Percentiles rank a stretch among this genome's conserved stretches.
Evolutionary conservation across 305 asterid species (phyloP).

Genomic region (Fraxinus platypoda): DNA sequence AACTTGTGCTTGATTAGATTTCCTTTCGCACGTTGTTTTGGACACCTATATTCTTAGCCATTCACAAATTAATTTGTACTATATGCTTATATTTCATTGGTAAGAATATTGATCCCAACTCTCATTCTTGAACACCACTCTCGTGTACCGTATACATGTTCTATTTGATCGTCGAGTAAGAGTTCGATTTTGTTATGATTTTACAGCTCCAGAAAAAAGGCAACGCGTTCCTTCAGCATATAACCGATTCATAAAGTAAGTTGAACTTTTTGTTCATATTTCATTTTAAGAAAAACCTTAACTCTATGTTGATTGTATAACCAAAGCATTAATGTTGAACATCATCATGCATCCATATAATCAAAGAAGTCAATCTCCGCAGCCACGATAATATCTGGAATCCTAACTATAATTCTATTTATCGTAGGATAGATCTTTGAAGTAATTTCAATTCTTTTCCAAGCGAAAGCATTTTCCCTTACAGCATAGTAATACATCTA

Average conservation of each 20-base stretch:
- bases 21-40: neutral
- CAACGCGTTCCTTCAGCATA: constrained; percentile 60
- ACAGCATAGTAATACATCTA: neutral
- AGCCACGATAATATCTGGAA: neutral
- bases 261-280: neutral
- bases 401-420: no score
- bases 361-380: neutral
- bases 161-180: neutral
- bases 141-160: neutral
- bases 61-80: neutral
- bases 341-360: neutral
- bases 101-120: neutral
- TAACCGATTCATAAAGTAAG: constrained; percentile 54
- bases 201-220: constrained; percentile 57
- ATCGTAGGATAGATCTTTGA: no score
- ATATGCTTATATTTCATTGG: neutral
- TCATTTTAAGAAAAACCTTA: neutral
- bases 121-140: neutral
- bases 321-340: neutral
- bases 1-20: neutral
- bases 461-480: neutral
- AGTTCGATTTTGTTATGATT: neutral
- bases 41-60: neutral
- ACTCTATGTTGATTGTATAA: neutral
- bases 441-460: neutral